Conservation (phyloP, 371 early-diverging fungal species). For the Syncephalis plumigaleata region DNA sequence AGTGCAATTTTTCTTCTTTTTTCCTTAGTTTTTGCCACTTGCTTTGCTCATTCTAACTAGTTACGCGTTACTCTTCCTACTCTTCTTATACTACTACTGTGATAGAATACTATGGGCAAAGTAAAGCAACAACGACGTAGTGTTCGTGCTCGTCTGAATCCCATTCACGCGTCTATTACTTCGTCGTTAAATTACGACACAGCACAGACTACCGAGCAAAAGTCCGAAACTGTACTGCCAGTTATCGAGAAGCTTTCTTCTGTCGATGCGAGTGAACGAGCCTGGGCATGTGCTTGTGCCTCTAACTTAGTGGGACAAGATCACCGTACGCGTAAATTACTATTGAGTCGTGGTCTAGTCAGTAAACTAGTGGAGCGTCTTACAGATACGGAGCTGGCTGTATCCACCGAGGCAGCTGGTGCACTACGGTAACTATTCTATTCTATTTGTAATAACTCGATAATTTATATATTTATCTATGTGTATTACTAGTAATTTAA, state of each 20-base stretch:
- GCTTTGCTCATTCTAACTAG: no score
- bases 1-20: no score
- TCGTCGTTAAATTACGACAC: no score
- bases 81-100: no score
- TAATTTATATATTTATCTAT: no score
- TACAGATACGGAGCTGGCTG: slow-evolving; percentile 49
- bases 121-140: no score
- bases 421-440: slow-evolving; percentile 30
- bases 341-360: slow-evolving; percentile 51
- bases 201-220: neutral
- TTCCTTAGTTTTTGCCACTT: no score
- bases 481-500: slow-evolving; percentile 26
- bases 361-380: slow-evolving; percentile 46
- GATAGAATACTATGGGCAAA: no score
- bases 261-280: slow-evolving; percentile 50
- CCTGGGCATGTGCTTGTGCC: slow-evolving; percentile 77
- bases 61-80: no score
- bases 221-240: slow-evolving; percentile 1
- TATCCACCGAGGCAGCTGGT: slow-evolving; percentile 59
- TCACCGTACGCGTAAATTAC: slow-evolving; percentile 33
- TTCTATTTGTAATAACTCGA: neutral
- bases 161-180: no score
- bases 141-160: no score
- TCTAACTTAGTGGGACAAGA: slow-evolving; percentile 54
- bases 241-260: slow-evolving; percentile 23